phyloP scores from a whole-genome alignment of 805 yeast genomes.

The Pichia nanzhaoensis region DNA sequence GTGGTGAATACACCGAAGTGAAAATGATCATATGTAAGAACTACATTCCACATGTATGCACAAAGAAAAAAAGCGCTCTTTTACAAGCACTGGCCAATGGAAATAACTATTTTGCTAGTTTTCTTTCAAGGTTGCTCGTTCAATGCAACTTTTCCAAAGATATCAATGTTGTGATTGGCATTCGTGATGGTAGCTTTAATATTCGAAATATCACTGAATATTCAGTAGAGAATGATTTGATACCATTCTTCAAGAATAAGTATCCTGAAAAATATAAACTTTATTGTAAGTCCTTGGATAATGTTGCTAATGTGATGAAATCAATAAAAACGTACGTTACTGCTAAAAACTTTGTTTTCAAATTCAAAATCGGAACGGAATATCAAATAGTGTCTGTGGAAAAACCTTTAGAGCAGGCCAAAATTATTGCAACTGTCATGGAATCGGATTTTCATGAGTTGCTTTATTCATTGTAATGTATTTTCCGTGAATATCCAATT shows the following conservation, averaged over 20 bases:
- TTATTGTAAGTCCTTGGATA: background rate
- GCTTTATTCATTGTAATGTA: too few species aligned
- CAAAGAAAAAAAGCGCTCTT: conserved; percentile 1
- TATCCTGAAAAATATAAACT: background rate
- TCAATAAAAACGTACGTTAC: background rate
- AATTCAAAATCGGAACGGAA: background rate
- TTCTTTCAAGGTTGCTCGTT: conserved; percentile 7
- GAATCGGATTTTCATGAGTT: too few species aligned
- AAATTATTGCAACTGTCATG: too few species aligned
- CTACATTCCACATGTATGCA: conserved; percentile 5
- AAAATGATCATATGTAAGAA: conserved; percentile 14
- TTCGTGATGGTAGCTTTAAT: conserved; percentile 14
- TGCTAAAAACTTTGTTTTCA: background rate
- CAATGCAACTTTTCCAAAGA: conserved; percentile 15
- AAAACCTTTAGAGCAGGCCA: too few species aligned
- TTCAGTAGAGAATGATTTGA: conserved; percentile 8
- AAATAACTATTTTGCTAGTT: conserved; percentile 7
- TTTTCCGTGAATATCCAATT: too few species aligned
- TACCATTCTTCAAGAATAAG: conserved; percentile 8
- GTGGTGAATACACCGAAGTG: conserved; percentile 13
- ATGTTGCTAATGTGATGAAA: background rate
- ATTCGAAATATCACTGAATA: conserved; percentile 10
- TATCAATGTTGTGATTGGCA: conserved; percentile 12
- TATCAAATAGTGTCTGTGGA: too few species aligned
- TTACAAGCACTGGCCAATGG: conserved; percentile 9